Evolutionary conservation across 169 alveolate genomes (phyloP).

Genomic region (Plasmodium relictum): DNA sequence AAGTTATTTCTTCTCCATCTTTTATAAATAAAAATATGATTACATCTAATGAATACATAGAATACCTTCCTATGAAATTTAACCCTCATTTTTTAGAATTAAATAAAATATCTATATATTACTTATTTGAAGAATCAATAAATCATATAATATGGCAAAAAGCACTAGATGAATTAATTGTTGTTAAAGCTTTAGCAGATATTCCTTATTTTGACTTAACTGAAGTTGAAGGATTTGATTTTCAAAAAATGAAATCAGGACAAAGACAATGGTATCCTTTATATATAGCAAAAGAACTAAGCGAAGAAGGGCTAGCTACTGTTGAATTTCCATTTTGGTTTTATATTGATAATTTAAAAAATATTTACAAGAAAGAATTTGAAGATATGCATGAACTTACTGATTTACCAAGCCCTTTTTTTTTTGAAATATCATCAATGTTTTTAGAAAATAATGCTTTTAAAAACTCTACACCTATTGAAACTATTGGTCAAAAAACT

Average conservation of each 20-base stretch:
- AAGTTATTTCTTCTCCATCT: conserved; percentile 31
- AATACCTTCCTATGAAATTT: conserved; percentile 63
- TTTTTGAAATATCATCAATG: conserved; percentile 72
- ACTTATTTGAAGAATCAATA: conserved; percentile 67
- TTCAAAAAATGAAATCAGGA: conserved; percentile 83
- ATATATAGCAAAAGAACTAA: conserved; percentile 82
- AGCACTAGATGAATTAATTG: conserved; percentile 80
- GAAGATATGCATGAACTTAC: conserved; percentile 62
- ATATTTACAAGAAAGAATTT: conserved; percentile 73
- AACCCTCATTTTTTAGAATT: conserved; percentile 60
- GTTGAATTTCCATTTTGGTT: conserved; percentile 84
- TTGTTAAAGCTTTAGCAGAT: conserved; percentile 85
- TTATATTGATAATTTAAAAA: conserved; percentile 72
- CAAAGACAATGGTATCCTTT: conserved; percentile 87
- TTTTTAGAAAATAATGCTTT: conserved; percentile 60
- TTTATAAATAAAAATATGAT: conserved; percentile 40
- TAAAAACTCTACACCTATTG: conserved; percentile 74
- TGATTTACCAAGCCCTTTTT: conserved; percentile 70
- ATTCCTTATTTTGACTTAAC: conserved; percentile 80
- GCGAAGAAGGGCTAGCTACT: conserved; percentile 82
- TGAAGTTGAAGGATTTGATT: conserved; percentile 82
- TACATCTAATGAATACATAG: conserved; percentile 32
- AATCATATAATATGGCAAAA: conserved; percentile 79
- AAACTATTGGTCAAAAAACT: conserved; percentile 61
- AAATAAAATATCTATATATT: conserved; percentile 57